These are phyloP conservation scores for Arthrinium puccinioides DNA, from an alignment of 2,329 filamentous ascomycete species.

Conservation along the genomic window DNA sequence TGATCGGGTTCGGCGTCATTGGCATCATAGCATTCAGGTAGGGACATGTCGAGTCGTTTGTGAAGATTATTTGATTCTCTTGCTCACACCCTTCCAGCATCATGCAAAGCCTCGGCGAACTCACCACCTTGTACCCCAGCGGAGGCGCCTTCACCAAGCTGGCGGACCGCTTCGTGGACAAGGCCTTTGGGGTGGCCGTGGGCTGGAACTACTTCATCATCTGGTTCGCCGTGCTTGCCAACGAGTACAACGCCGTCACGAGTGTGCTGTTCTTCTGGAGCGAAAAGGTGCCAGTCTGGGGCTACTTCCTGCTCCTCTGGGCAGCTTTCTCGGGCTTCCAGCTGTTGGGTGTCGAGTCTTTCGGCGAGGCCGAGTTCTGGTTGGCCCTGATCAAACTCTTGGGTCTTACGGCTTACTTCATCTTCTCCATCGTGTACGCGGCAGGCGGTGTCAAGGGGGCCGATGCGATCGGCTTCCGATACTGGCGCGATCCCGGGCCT, in stretches of 20 bases:
- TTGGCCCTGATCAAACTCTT: constrained; percentile 65
- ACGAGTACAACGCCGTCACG: constrained; percentile 64
- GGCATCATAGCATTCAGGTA: constrained; percentile 53
- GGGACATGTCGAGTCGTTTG: too few species aligned
- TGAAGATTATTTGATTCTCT: neutral
- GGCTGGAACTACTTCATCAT: constrained; percentile 69
- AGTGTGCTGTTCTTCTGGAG: constrained; percentile 62
- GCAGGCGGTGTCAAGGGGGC: constrained; percentile 57
- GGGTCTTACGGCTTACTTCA: constrained; percentile 63
- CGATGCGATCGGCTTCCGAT: constrained; percentile 59
- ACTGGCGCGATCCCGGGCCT: constrained; percentile 65
- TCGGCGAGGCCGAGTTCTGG: constrained; percentile 77
- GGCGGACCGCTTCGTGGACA: constrained; percentile 64
- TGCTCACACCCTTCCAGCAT: constrained; percentile 35
- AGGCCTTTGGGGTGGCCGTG: constrained; percentile 60
- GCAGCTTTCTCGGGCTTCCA: constrained; percentile 59
- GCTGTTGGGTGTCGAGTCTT: constrained; percentile 64
- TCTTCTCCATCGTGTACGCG: constrained; percentile 66
- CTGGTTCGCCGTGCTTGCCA: constrained; percentile 58
- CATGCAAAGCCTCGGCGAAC: constrained; percentile 69
- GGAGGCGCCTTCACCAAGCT: constrained; percentile 66
- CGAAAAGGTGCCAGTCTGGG: constrained; percentile 54
- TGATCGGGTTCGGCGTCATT: constrained; percentile 68
- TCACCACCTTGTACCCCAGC: constrained; percentile 66
- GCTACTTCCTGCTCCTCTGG: constrained; percentile 69